Evolutionary conservation across 2,329 filamentous ascomycete genomes (phyloP), one percentile per base, ranked within the genome.

Genomic region (Orbilia javanica): DNA sequence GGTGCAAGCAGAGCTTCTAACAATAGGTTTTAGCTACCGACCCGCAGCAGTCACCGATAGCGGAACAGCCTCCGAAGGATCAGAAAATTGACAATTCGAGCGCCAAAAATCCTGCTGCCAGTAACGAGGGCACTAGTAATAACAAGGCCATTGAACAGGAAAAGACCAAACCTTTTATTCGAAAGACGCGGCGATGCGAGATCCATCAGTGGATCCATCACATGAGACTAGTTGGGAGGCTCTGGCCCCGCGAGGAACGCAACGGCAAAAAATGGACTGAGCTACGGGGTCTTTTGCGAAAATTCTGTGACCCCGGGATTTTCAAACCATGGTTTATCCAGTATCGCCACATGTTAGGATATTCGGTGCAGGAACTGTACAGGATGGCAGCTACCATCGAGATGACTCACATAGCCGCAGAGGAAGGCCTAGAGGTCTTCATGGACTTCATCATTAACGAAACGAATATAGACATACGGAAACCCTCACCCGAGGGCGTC

Each of bases 191-290:
- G 15, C 5, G 72, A 69, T 60, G 72, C 11, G 71, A 76, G 15
- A 44, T 69, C n/a, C 42, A 29, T n/a, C 44, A 64, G 4, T 69
- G 64, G 64, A 11, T 27, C 4, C 25, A 46, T 15, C 55, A 76
- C 34, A 34, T 76, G 31, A 27, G 10, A 6, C 22, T 18, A n/a
- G 18, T 64, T 31, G 31, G n/a, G 4, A 13, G 46, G 20, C 36
- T 65, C 4, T 76, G 72, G 72, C 55, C 64, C 2, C 53, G 34
- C n/a, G 72, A 69, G 6, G 39, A 34, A 46, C 39, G 72, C n/a
- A 22, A 18, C 1, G 55, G 65, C n/a, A 31, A 46, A 36, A 60
- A 64, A 50, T 76, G 72, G 72, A 36, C 48, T 3, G 42, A 57
- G 20, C 27, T 76, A 8, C 27, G 42, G 29, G n/a, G 6, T 2